Conservation (phyloP, 2,329 filamentous ascomycete species). For the Penicillium sp. region DNA sequence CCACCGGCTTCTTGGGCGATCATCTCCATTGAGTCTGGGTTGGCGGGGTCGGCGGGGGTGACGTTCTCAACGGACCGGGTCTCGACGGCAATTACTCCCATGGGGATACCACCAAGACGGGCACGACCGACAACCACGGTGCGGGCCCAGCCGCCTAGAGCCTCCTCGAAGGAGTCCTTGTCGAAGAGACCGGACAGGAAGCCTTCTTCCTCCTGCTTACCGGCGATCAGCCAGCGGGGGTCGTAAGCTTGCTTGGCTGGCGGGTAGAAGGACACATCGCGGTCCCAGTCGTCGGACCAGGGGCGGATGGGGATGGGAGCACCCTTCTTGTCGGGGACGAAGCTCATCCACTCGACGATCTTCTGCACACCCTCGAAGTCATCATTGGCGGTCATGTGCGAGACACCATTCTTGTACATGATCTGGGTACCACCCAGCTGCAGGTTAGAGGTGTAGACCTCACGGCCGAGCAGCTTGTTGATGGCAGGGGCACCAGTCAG, state of each 20-base stretch:
- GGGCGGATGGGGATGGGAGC: constrained; percentile 91
- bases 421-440: constrained; percentile 99
- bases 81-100: constrained; percentile 98
- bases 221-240: constrained; percentile 89
- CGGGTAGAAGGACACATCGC: constrained; percentile 81
- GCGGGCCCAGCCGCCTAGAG: constrained; percentile 93
- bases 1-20: constrained; percentile 93
- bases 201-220: constrained; percentile 79
- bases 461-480: constrained; percentile 96
- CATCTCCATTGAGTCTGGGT: constrained; percentile 97
- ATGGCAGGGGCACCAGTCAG: constrained; percentile 95
- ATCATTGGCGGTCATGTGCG: constrained; percentile 96
- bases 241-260: constrained; percentile 86
- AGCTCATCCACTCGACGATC: constrained; percentile 98
- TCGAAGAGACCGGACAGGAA: constrained; percentile 95
- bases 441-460: constrained; percentile 98
- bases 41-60: constrained; percentile 93
- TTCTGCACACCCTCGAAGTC: constrained; percentile 98
- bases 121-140: constrained; percentile 97
- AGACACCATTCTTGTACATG: constrained; percentile 99
- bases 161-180: constrained; percentile 94
- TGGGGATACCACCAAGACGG: constrained; percentile 92
- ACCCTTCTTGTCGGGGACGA: constrained; percentile 93
- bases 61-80: constrained; percentile 95
- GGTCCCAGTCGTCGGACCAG: constrained; percentile 85